Evolutionary conservation across 1,284 basidiomycete genomes (phyloP).

Genomic region (Thecaphora thlaspeos): DNA sequence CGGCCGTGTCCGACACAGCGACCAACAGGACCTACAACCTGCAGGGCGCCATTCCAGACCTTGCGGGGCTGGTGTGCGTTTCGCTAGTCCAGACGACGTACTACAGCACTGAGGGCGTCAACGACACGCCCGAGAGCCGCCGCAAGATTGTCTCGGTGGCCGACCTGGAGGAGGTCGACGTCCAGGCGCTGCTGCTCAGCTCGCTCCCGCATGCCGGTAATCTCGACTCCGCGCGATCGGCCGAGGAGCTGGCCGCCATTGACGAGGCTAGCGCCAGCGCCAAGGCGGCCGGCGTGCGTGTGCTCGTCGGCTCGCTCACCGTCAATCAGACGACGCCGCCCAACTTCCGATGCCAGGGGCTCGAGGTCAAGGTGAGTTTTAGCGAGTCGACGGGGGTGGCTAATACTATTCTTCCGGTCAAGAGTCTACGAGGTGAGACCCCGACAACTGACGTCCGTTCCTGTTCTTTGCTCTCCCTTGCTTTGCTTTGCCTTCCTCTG

Average conservation of each 20-base stretch:
- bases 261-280: slow-evolving; percentile 23
- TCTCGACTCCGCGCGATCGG: slow-evolving; percentile 24
- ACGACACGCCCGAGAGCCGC: slow-evolving; percentile 42
- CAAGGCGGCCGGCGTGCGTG: slow-evolving; percentile 32
- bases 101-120: slow-evolving; percentile 41
- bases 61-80: slow-evolving; percentile 42
- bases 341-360: slow-evolving; percentile 46
- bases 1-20: slow-evolving; percentile 20
- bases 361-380: slow-evolving; percentile 42
- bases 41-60: slow-evolving; percentile 22
- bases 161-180: slow-evolving; percentile 49
- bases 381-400: too few species aligned
- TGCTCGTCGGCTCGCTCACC: slow-evolving; percentile 40
- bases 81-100: slow-evolving; percentile 47
- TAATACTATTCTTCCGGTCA: too few species aligned
- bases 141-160: slow-evolving; percentile 43
- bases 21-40: slow-evolving; percentile 27
- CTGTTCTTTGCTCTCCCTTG: too few species aligned
- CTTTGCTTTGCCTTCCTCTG: too few species aligned
- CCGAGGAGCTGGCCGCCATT: slow-evolving; percentile 28
- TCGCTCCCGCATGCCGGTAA: slow-evolving; percentile 20
- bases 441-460: too few species aligned
- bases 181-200: slow-evolving; percentile 31
- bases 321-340: slow-evolving; percentile 39
- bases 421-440: too few species aligned